Conservation (phyloP, 805 yeast genomes). For the Hanseniaspora taiwanica region DNA sequence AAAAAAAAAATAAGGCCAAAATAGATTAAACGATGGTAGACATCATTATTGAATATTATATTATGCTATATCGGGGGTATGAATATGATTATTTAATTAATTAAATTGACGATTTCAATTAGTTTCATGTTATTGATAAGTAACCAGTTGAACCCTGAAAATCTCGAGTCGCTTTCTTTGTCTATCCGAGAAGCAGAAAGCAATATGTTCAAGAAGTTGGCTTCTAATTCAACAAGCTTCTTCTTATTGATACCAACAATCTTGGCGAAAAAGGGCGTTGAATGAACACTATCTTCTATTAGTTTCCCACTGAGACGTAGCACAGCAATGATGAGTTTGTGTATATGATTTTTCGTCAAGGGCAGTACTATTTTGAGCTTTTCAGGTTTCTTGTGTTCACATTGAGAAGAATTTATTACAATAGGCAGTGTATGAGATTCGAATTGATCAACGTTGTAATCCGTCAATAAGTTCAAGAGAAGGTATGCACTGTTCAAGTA, state of each 20-base stretch:
- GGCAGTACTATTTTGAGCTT: background rate
- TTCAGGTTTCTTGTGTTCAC: background rate
- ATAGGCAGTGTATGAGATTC: no score
- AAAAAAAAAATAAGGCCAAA: background rate
- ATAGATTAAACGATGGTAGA: background rate
- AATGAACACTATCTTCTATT: conserved; percentile 34
- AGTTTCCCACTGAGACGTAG: conserved; percentile 33
- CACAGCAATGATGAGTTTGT: conserved; percentile 32
- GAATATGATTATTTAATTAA: background rate
- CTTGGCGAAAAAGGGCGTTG: conserved; percentile 33
- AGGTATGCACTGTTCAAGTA: conserved; percentile 17
- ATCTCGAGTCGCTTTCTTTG: background rate
- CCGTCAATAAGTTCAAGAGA: conserved; percentile 4
- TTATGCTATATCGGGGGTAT: no score
- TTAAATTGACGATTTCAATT: background rate
- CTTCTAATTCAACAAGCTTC: conserved; percentile 17
- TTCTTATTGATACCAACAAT: conserved; percentile 32
- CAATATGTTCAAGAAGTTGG: conserved; percentile 11
- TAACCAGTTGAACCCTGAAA: background rate
- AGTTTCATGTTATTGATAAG: background rate
- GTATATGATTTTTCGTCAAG: conserved; percentile 8
- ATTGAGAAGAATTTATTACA: no score
- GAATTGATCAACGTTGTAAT: no score
- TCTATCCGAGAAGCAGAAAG: background rate
- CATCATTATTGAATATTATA: no score